Base-by-base conservation (phyloP, 768 basidiomycete species). In the Collybiopsis confluens region DNA sequence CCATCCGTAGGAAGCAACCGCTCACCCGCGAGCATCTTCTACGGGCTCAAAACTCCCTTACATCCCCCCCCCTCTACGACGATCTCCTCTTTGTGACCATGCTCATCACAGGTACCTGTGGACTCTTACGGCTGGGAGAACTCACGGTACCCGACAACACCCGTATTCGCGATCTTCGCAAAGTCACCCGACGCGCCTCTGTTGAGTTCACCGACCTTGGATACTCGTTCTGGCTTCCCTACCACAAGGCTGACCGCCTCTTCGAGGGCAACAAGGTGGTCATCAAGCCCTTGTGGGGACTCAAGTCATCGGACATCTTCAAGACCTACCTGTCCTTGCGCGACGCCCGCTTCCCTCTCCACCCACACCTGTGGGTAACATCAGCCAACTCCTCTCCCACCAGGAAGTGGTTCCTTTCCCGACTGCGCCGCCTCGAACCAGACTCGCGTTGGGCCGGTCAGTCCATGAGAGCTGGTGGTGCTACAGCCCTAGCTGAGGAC, bases 381-480 rank as follows among this genome's bases (percentile, higher is more conserved):
- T 13, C 15, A 2, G 40, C 54, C 26, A 65, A 68, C 2, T 13
- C 46, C 4, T 45, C 66, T 0, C 71, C 71, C 0, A 67, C 64
- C 0, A 55, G 62, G 11, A 4, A 45, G 1, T 72, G 70, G 70
- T 70, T 70, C 55, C 37, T 61, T 8, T 20, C 21, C 4, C 55
- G 62, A 7, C 37, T 70, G 8, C 54, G 55, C 4, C 4, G 21
- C 5, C 24, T 56, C 35, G 54, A 65, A 44, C 55, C 61, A 5
- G 37, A 54, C 42, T 36, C 50, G 8, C 27, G 49, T 35, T 20
- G 59, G 20, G 46, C 55, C 15, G 69, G 68, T 4, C 69, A 70
- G 45, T 68, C 66, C 3, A 5, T 68, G 18, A 66, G 68, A 36
- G 47, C 68, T 2, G 69, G 70, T 8, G 68, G 68, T 15, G 68